A percentile compares a stretch with the other conserved stretches of the same genome.
Evolutionary conservation across 2,329 filamentous ascomycete genomes (phyloP).

Genomic region (Alternaria incomplexa): DNA sequence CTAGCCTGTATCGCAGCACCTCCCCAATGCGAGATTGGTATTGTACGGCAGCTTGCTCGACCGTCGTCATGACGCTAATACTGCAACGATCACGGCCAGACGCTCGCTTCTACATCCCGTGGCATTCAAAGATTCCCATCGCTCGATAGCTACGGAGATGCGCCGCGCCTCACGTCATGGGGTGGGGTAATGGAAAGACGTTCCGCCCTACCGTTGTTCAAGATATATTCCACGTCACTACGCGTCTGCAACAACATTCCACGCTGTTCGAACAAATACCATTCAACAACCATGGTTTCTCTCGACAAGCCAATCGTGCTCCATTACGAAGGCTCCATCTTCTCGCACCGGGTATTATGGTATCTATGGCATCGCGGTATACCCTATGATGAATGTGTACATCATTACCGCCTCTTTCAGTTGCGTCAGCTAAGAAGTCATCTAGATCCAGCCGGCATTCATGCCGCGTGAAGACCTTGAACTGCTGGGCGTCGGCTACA

Average conservation of each 20-base stretch:
- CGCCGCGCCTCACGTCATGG: background rate
- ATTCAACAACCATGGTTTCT: slow-evolving; percentile 17
- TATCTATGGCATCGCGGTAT: slow-evolving; percentile 72
- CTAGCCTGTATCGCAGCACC: background rate
- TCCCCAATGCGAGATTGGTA: background rate
- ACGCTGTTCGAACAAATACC: background rate
- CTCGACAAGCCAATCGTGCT: slow-evolving; percentile 64
- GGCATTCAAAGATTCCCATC: background rate
- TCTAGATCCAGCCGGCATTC: slow-evolving; percentile 62
- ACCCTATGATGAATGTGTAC: slow-evolving; percentile 70
- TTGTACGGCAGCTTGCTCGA: background rate
- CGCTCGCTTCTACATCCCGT: background rate
- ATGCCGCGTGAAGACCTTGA: slow-evolving; percentile 41
- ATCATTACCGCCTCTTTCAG: slow-evolving; percentile 30
- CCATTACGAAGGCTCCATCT: slow-evolving; percentile 71
- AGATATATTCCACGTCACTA: background rate
- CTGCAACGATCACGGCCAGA: background rate
- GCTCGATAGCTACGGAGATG: background rate
- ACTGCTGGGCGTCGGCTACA: slow-evolving; percentile 45
- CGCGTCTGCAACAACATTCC: background rate
- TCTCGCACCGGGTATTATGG: slow-evolving; percentile 68
- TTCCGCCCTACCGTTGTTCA: background rate
- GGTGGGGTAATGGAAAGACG: background rate
- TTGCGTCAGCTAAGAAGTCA: background rate
- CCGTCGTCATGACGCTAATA: background rate